These are phyloP conservation scores for Dactylis glomerata DNA, from an alignment of 176 grass and related monocot genomes.

Conservation along the genomic window DNA sequence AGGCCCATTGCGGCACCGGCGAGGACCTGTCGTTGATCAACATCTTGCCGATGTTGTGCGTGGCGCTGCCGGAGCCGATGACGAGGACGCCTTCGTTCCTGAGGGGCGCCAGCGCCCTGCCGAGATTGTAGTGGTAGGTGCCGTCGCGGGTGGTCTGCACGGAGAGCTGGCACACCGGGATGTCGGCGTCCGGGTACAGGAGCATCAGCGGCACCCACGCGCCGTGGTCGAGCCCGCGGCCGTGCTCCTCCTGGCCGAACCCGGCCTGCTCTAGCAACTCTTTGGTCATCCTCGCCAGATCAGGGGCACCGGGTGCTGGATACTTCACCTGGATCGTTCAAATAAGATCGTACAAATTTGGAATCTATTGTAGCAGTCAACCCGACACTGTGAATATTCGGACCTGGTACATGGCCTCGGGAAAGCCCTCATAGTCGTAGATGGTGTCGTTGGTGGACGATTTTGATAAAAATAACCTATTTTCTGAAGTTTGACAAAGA, in stretches of 20 bases:
- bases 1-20: constrained; percentile 46
- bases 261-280: constrained; percentile 59
- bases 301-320: constrained; percentile 60
- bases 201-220: constrained; percentile 70
- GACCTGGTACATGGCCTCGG: constrained; percentile 67
- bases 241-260: constrained; percentile 49
- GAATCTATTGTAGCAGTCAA: too few relatives aligned
- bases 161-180: constrained; percentile 80
- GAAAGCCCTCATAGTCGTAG: constrained; percentile 66
- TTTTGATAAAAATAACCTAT: too few relatives aligned
- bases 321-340: constrained; percentile 56
- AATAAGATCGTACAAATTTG: too few relatives aligned
- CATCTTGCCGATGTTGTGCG: constrained; percentile 60
- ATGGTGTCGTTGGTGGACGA: constrained; percentile 59
- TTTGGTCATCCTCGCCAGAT: constrained; percentile 54
- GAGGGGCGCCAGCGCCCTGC: constrained; percentile 61
- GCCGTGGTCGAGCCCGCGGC: constrained; percentile 70
- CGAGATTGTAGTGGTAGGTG: constrained; percentile 68
- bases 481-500: too few relatives aligned
- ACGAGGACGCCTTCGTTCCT: constrained; percentile 66
- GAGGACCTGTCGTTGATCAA: background rate
- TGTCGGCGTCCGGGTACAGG: constrained; percentile 70
- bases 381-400: too few relatives aligned
- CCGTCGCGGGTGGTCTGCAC: constrained; percentile 51
- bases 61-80: constrained; percentile 74